Evolutionary conservation across 805 yeast species (phyloP).

Genomic region (Torulaspora microellipsoides): DNA sequence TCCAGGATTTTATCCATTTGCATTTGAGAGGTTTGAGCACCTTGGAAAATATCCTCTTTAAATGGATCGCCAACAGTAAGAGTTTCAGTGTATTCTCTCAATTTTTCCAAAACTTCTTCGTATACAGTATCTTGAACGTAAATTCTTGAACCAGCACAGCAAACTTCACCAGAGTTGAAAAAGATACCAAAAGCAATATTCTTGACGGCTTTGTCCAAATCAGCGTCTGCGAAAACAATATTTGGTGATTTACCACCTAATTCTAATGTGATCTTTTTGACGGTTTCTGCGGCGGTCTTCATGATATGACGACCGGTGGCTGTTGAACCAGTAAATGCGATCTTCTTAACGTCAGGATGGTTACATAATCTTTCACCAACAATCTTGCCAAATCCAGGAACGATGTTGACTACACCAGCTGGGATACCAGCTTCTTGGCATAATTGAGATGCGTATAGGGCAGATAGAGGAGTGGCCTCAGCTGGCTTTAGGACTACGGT

Average conservation of each 20-base stretch:
- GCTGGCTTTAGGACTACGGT: conserved; percentile 82
- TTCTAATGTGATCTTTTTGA: conserved; percentile 79
- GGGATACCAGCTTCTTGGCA: conserved; percentile 77
- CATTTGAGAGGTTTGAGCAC: conserved; percentile 67
- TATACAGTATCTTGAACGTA: conserved; percentile 73
- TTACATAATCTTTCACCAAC: conserved; percentile 68
- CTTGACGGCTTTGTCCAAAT: conserved; percentile 59
- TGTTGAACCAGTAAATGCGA: conserved; percentile 88
- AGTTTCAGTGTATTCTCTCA: conserved; percentile 44
- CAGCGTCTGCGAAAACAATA: conserved; percentile 74
- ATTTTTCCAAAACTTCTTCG: conserved; percentile 58
- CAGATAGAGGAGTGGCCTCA: conserved; percentile 82
- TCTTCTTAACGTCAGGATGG: conserved; percentile 67
- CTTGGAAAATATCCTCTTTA: conserved; percentile 63
- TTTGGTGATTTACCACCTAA: conserved; percentile 90
- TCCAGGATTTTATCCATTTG: conserved; percentile 62
- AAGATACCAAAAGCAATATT: conserved; percentile 70
- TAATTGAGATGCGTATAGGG: conserved; percentile 60
- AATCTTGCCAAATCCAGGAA: conserved; percentile 74
- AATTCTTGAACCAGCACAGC: conserved; percentile 88
- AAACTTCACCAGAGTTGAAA: conserved; percentile 88
- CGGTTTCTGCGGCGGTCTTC: conserved; percentile 62
- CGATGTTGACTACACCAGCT: conserved; percentile 72
- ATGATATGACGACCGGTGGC: conserved; percentile 73
- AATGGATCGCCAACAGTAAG: conserved; percentile 77